Evolutionary conservation across 1,139 yeast species (phyloP).

Genomic region (Scheffersomyces insectosa): DNA sequence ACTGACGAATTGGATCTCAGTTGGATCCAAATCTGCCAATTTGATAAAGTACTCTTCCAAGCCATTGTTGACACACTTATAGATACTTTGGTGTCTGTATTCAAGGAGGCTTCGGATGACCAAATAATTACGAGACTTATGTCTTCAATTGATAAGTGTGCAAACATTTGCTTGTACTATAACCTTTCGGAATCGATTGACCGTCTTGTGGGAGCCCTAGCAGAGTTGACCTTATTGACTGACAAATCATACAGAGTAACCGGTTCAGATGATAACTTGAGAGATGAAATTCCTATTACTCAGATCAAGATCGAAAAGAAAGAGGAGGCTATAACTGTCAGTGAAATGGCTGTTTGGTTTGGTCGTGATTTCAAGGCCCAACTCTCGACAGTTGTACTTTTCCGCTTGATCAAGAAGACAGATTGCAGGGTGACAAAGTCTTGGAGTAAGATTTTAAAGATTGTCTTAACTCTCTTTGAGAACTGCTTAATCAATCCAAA

Average conservation of each 20-base stretch:
- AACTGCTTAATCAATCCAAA: conserved; percentile 73
- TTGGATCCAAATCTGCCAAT: conserved; percentile 36
- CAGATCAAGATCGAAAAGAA: conserved; percentile 51
- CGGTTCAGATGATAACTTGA: conserved; percentile 26
- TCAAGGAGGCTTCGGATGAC: conserved; percentile 88
- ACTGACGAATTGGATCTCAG: conserved; percentile 23
- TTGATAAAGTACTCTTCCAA: conserved; percentile 72
- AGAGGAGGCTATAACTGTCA: conserved; percentile 65
- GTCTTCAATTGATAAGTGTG: conserved; percentile 83
- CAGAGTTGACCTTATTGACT: conserved; percentile 62
- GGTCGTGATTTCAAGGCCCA: conserved; percentile 94
- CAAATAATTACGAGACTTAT: conserved; percentile 84
- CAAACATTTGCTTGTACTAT: conserved; percentile 71
- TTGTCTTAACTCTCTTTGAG: conserved; percentile 67
- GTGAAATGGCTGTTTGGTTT: conserved; percentile 78
- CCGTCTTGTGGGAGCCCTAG: conserved; percentile 59
- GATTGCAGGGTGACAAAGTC: conserved; percentile 47
- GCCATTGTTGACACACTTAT: conserved; percentile 62
- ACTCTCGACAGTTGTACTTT: conserved; percentile 79
- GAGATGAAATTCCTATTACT: conserved; percentile 51
- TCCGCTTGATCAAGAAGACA: conserved; percentile 69
- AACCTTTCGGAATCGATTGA: conserved; percentile 60
- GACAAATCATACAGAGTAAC: conserved; percentile 13
- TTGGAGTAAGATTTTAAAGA: conserved; percentile 64
- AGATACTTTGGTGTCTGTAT: conserved; percentile 71